Conservation (phyloP, 148 eudicot genomes). For the Drosera capensis region DNA sequence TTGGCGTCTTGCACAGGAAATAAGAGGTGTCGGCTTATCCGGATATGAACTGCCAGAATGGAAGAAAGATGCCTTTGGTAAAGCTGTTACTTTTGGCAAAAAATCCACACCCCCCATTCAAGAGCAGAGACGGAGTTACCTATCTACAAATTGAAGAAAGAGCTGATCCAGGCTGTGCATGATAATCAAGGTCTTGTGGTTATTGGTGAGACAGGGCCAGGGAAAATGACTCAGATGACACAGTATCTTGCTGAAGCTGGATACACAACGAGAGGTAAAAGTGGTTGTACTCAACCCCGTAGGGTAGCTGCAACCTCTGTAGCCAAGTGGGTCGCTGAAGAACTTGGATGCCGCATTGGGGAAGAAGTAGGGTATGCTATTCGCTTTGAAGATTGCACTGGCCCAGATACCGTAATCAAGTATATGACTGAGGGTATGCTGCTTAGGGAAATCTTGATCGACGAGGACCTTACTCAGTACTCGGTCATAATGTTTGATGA, state of each 20-base stretch:
- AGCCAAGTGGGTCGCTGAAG: conserved; percentile 4
- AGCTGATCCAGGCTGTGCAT: not conserved
- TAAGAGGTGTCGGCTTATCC: conserved; percentile 81
- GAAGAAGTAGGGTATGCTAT: conserved; percentile 49
- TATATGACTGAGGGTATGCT: conserved; percentile 50
- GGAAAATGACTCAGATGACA: conserved; percentile 7
- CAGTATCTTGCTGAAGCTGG: conserved; percentile 10
- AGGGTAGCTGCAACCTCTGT: conserved; percentile 6
- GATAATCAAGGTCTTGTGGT: conserved; percentile 3
- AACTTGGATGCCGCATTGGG: conserved; percentile 16
- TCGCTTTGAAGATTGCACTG: conserved; percentile 48
- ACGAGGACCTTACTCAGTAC: conserved; percentile 30
- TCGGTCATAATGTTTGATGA: conserved; percentile 44
- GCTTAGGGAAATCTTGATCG: conserved; percentile 27
- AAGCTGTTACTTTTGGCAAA: conserved; percentile 76
- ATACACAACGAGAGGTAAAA: not conserved
- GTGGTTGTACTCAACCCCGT: conserved; percentile 9
- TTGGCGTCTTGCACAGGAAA: conserved; percentile 87
- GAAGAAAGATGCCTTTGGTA: conserved; percentile 91
- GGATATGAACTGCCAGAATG: conserved; percentile 95
- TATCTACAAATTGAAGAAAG: not conserved
- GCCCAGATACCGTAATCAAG: conserved; percentile 24
- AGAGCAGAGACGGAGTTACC: conserved; percentile 68
- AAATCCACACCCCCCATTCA: conserved; percentile 74
- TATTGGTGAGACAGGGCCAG: conserved; percentile 9